Evolutionary conservation across 306 rosid species (phyloP), one percentile per base, ranked within the genome.

Genomic region (Pyrus betulifolia): DNA sequence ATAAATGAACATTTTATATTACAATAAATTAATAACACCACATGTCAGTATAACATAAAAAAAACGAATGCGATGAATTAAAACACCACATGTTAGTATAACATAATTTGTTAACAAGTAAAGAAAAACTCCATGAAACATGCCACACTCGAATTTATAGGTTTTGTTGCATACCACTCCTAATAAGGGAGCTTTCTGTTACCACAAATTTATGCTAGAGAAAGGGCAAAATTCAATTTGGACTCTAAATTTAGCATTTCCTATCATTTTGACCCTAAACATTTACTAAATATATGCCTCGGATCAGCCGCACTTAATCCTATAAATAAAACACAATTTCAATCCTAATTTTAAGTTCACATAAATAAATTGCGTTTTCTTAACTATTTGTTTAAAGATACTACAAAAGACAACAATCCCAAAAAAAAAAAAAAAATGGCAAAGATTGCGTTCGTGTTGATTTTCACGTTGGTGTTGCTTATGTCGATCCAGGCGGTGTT

Each of bases 401-500:
- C 27, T 14, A 14, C 11, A 0, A 64, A 64, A 30, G 8, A 28
- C 25, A 27, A 46, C 31, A 4, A 30, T 14, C 4, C 2, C 7
- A 30, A 35, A 11, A 4, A 21, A 64, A 75, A 33, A 19, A 2
- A 10, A 65, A 75, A 67, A 2, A 69, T 69, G 73, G 67, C 74
- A 35, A 76, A 76, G 58, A 27, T 21, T 27, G 51, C 59, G 27
- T 67, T 76, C 27, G 6, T 67, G 54, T 23, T 58, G 67, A 38
- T 76, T 3, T 64, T 79, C 49, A 21, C 75, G 15, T 4, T 79
- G 73, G 59, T 79, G 22, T 23, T 79, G 82, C 59, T 79, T 5
- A 27, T 79, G 11, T 79, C 78, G 17, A 18, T 67, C 14, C 71
- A 72, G 3, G 21, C 58, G 1, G 82, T 54, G 35, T 35, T 79